Conservation (phyloP, 257 asterid genomes). For the Solanum corneliomulleri region DNA sequence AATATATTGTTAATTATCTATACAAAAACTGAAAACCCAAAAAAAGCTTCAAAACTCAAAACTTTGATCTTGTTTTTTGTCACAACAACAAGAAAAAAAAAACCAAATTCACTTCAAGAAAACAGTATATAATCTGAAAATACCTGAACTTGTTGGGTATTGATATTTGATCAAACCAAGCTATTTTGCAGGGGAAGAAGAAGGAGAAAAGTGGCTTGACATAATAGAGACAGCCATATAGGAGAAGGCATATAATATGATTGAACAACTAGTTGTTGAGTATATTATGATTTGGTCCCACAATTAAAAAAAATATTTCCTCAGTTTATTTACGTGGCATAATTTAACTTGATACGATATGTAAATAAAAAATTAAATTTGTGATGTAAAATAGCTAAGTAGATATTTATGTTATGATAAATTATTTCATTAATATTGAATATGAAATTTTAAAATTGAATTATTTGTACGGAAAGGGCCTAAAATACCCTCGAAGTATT, state of each 20-base stretch:
- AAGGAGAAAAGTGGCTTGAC: neutral
- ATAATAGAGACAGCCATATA: neutral
- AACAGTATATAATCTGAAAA: neutral
- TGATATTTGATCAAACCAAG: neutral
- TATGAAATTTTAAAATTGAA: too few relatives aligned
- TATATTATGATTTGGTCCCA: neutral
- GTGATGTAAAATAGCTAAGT: too few relatives aligned
- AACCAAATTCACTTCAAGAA: neutral
- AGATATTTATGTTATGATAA: neutral
- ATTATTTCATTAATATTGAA: too few relatives aligned
- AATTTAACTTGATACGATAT: neutral
- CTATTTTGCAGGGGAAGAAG: neutral
- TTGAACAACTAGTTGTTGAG: neutral
- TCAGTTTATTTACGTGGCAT: accelerated
- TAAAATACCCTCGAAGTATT: too few relatives aligned
- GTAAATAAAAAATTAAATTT: too few relatives aligned
- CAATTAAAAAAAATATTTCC: too few relatives aligned
- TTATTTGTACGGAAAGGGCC: too few relatives aligned
- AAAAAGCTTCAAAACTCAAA: neutral
- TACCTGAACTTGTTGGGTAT: neutral
- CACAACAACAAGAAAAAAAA: neutral
- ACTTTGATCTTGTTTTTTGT: neutral
- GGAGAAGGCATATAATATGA: neutral
- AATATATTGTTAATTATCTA: neutral
- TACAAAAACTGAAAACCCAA: neutral